Evolutionary conservation across 2,329 filamentous ascomycete species (phyloP).

Genomic region (Aspergillus aculeatus): DNA sequence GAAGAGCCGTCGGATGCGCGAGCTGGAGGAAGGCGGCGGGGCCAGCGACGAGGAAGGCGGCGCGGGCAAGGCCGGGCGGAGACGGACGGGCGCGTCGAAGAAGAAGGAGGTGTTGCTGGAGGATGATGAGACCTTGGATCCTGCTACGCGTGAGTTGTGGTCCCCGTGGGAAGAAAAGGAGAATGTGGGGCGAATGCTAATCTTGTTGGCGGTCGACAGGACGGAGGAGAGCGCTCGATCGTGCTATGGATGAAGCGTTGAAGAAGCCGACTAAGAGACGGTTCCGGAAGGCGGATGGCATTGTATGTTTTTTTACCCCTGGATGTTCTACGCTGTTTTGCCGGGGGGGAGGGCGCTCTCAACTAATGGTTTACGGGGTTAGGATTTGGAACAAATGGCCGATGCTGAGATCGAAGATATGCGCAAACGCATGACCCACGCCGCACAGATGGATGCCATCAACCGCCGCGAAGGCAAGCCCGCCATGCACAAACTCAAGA

Average conservation of each 20-base stretch:
- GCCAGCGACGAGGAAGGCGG: conserved; percentile 49
- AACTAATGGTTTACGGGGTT: conserved; percentile 7
- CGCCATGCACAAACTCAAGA: conserved; percentile 87
- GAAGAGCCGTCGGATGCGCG: conserved; percentile 69
- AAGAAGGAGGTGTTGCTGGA: conserved; percentile 57
- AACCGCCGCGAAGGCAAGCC: conserved; percentile 77
- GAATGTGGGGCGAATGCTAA: conserved; percentile 3
- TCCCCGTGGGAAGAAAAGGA: not conserved
- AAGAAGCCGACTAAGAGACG: conserved; percentile 74
- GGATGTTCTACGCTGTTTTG: not conserved
- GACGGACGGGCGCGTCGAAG: conserved; percentile 40
- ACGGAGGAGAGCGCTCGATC: conserved; percentile 77
- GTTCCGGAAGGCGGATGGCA: conserved; percentile 77
- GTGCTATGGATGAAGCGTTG: conserved; percentile 82
- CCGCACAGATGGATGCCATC: conserved; percentile 80
- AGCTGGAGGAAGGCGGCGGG: conserved; percentile 59
- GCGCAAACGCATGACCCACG: conserved; percentile 84
- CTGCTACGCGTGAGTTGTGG: conserved; percentile 69
- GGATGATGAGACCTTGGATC: conserved; percentile 75
- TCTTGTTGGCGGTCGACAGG: conserved; percentile 38
- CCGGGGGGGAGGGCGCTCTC: conserved; percentile 5
- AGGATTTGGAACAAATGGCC: conserved; percentile 87
- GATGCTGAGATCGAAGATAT: conserved; percentile 87
- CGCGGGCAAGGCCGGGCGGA: conserved; percentile 29
- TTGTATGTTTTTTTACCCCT: conserved; percentile 56